Base-by-base conservation (phyloP, 306 rosid species). In the Leucaena leucocephala region DNA sequence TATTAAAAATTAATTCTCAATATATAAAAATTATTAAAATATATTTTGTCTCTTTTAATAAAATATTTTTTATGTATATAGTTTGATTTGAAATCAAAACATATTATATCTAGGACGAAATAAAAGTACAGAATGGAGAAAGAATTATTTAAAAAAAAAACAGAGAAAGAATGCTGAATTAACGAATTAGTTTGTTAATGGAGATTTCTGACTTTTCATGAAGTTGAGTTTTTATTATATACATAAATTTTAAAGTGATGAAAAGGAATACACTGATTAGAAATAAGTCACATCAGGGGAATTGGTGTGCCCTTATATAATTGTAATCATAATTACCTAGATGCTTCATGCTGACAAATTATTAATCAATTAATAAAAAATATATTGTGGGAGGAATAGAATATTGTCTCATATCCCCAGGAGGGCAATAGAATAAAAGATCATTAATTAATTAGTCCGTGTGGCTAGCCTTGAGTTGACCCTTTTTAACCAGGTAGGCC, bases 401-500 rank as follows among this genome's bases (percentile, higher is more conserved):
- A 59, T 22, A 21, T 35, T 27, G 39, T 33, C 66, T 59, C 66
- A 7, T 22, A 4, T 59, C 10, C 38, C 39, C 66, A 9, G 38
- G 8, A 59, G 27, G 66, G 4, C 38, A 59, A 0, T 36, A 22
- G 14, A 22, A 11, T 2, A 55, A 55, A 14, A 22, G 39, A 59
- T 59, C 17, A 3, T 16, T 27, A 27, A 27, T 27, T 27, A 27
- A 27, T 27, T 27, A 27, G 6, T 27, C 39, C 7, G 52, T 57
- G 76, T 27, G 27, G 27, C 27, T 0, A 27, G 34, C 74, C 2
- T 45, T 70, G 70, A 69, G 62, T 55, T 55, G 62, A 55, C 13
- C 62, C 62, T 55, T 69, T 48, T 63, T 79, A 78, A 75, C 81
- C 14, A 7, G 63, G 75, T 42, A 49, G 72, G 81, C 52, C 86